phyloP scores from a whole-genome alignment of 164 flowering plant species.

The Chimonanthus salicifolius region DNA sequence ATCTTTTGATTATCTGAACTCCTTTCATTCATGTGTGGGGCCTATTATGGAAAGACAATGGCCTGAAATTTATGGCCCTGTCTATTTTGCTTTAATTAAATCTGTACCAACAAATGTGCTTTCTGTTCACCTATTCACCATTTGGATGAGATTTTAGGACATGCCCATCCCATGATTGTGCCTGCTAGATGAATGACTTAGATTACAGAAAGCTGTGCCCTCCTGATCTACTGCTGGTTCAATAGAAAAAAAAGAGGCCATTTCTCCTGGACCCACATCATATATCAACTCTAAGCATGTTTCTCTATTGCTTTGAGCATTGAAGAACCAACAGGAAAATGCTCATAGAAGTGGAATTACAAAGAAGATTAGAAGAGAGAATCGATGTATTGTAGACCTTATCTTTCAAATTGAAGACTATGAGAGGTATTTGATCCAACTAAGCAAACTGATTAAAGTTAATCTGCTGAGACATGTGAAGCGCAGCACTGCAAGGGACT shows the following conservation, averaged over 20 bases:
- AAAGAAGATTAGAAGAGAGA: slow-evolving; percentile 75
- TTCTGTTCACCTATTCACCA: neutral
- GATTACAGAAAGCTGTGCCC: neutral
- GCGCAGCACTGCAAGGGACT: slow-evolving; percentile 77
- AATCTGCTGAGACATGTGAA: slow-evolving; percentile 75
- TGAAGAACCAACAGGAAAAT: slow-evolving; percentile 66
- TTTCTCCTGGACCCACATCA: neutral
- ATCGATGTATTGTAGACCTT: slow-evolving; percentile 71
- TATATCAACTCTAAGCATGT: neutral
- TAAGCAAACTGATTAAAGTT: slow-evolving; percentile 69
- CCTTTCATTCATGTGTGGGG: neutral
- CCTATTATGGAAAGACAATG: neutral
- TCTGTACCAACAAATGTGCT: neutral
- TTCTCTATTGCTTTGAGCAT: neutral
- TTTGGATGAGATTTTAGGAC: neutral
- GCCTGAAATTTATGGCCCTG: neutral
- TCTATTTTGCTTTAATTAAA: too few relatives aligned
- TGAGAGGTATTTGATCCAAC: slow-evolving; percentile 74
- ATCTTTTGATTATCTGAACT: neutral
- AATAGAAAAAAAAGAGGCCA: neutral
- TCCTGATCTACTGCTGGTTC: neutral
- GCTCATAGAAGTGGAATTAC: slow-evolving; percentile 33
- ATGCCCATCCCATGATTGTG: neutral
- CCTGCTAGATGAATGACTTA: neutral
- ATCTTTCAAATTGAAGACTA: slow-evolving; percentile 84